Conservation (phyloP, 2,329 filamentous ascomycete species). For the Westerdykella aurantiaca region DNA sequence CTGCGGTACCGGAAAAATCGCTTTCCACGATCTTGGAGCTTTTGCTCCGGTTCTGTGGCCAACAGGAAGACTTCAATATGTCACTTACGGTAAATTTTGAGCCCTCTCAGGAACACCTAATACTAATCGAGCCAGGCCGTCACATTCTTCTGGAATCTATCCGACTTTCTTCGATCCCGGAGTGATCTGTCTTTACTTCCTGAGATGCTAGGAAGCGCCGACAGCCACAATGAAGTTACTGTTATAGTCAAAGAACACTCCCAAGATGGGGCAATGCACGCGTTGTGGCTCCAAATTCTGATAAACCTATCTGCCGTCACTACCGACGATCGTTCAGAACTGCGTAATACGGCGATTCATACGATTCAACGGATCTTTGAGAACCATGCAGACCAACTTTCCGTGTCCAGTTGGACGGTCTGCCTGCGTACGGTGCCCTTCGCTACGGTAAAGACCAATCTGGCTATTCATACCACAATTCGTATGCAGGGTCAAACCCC, state of each 20-base stretch:
- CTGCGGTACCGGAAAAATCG: slow-evolving; percentile 60
- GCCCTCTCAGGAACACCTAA: background rate
- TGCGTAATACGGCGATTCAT: slow-evolving; percentile 83
- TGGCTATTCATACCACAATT: slow-evolving; percentile 21
- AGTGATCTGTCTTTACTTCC: slow-evolving; percentile 38
- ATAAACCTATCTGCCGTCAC: slow-evolving; percentile 66
- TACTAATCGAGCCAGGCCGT: slow-evolving; percentile 56
- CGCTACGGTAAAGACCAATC: slow-evolving; percentile 63
- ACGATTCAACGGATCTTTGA: slow-evolving; percentile 88
- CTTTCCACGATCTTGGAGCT: slow-evolving; percentile 81
- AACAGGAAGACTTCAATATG: slow-evolving; percentile 90
- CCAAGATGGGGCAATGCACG: slow-evolving; percentile 58
- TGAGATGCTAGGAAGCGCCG: slow-evolving; percentile 10
- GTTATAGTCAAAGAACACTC: slow-evolving; percentile 56
- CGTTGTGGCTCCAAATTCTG: slow-evolving; percentile 73
- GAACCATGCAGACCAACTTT: slow-evolving; percentile 76
- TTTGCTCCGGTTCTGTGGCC: slow-evolving; percentile 80
- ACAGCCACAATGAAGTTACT: slow-evolving; percentile 49
- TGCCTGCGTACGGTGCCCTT: slow-evolving; percentile 79
- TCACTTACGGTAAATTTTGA: slow-evolving; percentile 70
- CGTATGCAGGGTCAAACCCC: slow-evolving; percentile 9
- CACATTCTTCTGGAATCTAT: slow-evolving; percentile 93
- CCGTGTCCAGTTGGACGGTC: slow-evolving; percentile 72
- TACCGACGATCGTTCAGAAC: slow-evolving; percentile 64
- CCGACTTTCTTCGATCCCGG: slow-evolving; percentile 66